These are phyloP conservation scores for Erythrophleum ivorense DNA, from an alignment of 331 rosid genomes.

Conservation along the genomic window DNA sequence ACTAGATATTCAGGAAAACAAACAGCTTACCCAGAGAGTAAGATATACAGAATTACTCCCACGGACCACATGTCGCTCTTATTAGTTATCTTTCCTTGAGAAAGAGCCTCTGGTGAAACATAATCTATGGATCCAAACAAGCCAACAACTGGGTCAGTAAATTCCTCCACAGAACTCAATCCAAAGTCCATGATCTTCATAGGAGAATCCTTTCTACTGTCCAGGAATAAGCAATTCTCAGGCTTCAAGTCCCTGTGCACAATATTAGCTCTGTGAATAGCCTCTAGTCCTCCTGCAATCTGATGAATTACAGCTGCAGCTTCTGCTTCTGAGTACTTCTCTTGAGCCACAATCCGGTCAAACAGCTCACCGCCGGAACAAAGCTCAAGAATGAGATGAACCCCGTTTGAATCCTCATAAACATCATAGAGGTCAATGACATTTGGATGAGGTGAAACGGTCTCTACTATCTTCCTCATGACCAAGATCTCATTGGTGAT, in stretches of 20 bases:
- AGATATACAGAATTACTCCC: conserved; percentile 84
- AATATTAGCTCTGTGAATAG: conserved; percentile 68
- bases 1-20: not conserved
- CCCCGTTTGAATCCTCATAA: conserved; percentile 78
- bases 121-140: conserved; percentile 96
- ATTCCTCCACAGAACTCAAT: conserved; percentile 85
- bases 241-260: conserved; percentile 92
- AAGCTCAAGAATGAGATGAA: conserved; percentile 86
- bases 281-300: conserved; percentile 71
- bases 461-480: conserved; percentile 84
- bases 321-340: conserved; percentile 62
- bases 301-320: conserved; percentile 79
- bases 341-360: conserved; percentile 79
- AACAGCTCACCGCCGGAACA: conserved; percentile 92
- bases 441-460: conserved; percentile 80
- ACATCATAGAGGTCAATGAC: conserved; percentile 91
- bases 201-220: conserved; percentile 57
- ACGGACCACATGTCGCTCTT: conserved; percentile 95
- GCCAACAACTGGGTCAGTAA: conserved; percentile 90
- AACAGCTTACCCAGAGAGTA: conserved; percentile 80
- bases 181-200: conserved; percentile 96
- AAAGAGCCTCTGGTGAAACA: conserved; percentile 95
- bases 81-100: conserved; percentile 69
- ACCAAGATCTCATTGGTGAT: conserved; percentile 84
- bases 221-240: conserved; percentile 77